A percentile compares a stretch with the other conserved stretches of the same genome.
Conservation (phyloP, 106 monocot genomes). For the Allium fistulosum region DNA sequence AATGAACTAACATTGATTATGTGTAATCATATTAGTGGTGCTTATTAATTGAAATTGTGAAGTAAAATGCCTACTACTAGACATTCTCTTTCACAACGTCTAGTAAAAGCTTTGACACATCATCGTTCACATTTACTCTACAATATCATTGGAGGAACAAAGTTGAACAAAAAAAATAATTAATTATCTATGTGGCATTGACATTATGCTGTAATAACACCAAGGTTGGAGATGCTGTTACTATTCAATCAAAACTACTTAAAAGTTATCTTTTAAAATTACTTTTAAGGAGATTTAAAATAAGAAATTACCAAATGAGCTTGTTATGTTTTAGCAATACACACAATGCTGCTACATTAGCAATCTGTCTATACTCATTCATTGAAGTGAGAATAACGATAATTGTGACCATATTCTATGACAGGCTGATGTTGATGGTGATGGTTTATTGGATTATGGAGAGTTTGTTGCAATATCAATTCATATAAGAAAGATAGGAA, state of each 20-base stretch:
- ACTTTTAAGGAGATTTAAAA: background rate
- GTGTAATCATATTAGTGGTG: too few relatives aligned
- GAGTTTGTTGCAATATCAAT: conserved; percentile 17
- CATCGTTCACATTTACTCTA: too few relatives aligned
- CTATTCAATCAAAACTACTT: background rate
- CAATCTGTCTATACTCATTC: background rate
- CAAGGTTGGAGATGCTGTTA: background rate
- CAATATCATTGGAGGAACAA: too few relatives aligned
- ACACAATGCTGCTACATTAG: background rate
- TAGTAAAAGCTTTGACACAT: too few relatives aligned
- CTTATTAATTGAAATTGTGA: too few relatives aligned
- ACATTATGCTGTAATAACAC: too few relatives aligned
- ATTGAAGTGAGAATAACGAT: background rate
- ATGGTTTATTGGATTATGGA: conserved; percentile 12
- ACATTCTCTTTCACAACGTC: too few relatives aligned
- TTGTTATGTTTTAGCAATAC: background rate
- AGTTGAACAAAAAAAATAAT: too few relatives aligned
- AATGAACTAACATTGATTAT: too few relatives aligned
- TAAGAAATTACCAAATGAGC: too few relatives aligned
- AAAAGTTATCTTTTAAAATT: background rate
- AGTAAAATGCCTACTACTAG: too few relatives aligned
- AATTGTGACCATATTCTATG: background rate
- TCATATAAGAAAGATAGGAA: conserved; percentile 19
- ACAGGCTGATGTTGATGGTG: conserved; percentile 14
- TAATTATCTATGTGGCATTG: too few relatives aligned